Evolutionary conservation across 2,329 filamentous ascomycete species (phyloP).

Genomic region (Fusarium scirpi): DNA sequence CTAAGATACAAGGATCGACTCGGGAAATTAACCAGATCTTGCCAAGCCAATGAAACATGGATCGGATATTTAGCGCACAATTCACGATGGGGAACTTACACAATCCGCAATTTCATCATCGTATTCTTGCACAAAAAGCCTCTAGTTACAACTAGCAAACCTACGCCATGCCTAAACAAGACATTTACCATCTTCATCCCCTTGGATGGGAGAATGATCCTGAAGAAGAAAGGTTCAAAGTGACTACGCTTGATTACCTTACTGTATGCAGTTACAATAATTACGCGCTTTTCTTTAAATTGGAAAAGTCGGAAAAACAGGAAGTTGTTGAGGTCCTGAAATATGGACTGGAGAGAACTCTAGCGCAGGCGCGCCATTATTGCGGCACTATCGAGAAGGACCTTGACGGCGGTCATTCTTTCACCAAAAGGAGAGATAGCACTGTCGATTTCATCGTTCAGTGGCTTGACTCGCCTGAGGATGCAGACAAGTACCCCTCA

Average conservation of each 20-base stretch:
- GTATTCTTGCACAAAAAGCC: not conserved
- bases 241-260: slow-evolving; percentile 55
- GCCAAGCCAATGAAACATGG: not conserved
- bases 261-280: slow-evolving; percentile 52
- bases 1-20: not conserved
- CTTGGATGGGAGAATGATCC: slow-evolving; percentile 54
- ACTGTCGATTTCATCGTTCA: slow-evolving; percentile 54
- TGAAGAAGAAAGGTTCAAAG: slow-evolving; percentile 52
- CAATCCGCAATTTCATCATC: not conserved
- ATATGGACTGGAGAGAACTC: slow-evolving; percentile 52
- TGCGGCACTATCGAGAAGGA: slow-evolving; percentile 56
- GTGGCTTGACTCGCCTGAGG: slow-evolving; percentile 52
- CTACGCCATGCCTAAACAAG: slow-evolving; percentile 45
- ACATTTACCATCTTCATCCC: slow-evolving; percentile 50
- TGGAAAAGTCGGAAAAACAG: slow-evolving; percentile 50
- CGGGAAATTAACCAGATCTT: not conserved
- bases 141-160: not conserved
- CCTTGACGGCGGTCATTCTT: slow-evolving; percentile 51
- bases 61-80: not conserved
- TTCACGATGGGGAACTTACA: not conserved
- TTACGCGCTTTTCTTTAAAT: slow-evolving; percentile 55
- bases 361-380: slow-evolving; percentile 54
- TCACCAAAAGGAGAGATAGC: slow-evolving; percentile 52
- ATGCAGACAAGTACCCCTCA: slow-evolving; percentile 48
- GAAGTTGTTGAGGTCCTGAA: slow-evolving; percentile 47